A percentile compares a stretch with the other conserved stretches of the same genome.
These are phyloP conservation scores for Taiozyma sp. DNA, from an alignment of 1,139 yeast genomes.

Conservation along the genomic window DNA sequence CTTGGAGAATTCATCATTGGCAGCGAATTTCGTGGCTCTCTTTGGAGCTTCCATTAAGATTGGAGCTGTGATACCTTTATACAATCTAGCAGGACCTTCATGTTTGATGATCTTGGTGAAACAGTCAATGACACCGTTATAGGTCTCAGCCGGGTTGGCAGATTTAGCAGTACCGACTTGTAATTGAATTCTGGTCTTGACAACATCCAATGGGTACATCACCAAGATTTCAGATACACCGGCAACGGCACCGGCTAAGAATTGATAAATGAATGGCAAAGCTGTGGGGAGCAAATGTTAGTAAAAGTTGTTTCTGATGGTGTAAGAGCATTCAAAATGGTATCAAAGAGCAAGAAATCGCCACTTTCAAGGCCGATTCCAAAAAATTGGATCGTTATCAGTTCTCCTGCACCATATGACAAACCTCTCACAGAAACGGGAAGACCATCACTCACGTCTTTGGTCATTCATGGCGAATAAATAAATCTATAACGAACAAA, in stretches of 20 bases:
- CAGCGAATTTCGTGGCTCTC: constrained; percentile 96
- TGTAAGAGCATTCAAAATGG: not conserved
- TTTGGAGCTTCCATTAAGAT: constrained; percentile 99
- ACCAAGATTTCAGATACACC: constrained; percentile 96
- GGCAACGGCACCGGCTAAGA: constrained; percentile 92
- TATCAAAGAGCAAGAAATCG: not conserved
- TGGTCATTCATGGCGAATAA: constrained; percentile 10
- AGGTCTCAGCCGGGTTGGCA: constrained; percentile 38
- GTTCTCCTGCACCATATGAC: not conserved
- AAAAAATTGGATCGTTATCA: not conserved
- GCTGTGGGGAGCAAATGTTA: constrained; percentile 27
- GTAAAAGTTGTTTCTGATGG: not conserved
- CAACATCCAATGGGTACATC: constrained; percentile 98
- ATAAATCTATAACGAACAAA: not conserved
- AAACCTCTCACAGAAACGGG: too few relatives aligned
- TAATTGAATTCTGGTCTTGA: constrained; percentile 94
- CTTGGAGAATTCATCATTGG: constrained; percentile 96
- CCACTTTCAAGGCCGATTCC: not conserved
- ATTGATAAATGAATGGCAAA: constrained; percentile 86
- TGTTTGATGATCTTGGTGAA: constrained; percentile 72
- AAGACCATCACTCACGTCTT: constrained; percentile 15
- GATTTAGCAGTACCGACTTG: constrained; percentile 45
- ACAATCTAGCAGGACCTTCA: constrained; percentile 81
- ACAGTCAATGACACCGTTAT: constrained; percentile 82
- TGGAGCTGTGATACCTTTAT: constrained; percentile 94